phyloP scores from a whole-genome alignment of 495 filamentous ascomycete species.

The Sordaria brevicollis region DNA sequence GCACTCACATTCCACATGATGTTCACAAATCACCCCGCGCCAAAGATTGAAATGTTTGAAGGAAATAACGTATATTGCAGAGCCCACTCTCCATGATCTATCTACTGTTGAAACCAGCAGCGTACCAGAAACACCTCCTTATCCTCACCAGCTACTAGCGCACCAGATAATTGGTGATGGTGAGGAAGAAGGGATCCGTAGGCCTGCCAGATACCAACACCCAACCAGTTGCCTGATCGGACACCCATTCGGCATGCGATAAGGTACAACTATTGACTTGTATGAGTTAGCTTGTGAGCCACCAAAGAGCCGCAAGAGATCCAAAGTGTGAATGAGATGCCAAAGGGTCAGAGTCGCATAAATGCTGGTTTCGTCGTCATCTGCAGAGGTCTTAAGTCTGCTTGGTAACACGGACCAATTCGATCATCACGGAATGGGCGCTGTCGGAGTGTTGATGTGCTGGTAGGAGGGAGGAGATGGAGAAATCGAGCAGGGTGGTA shows the following conservation, averaged over 20 bases:
- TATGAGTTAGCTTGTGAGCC: neutral
- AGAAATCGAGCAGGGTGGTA: neutral
- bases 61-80: neutral
- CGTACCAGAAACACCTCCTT: neutral
- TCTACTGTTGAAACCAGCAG: neutral
- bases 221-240: neutral
- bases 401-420: conserved; percentile 99
- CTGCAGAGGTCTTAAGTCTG: conserved; percentile 85
- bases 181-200: neutral
- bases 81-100: neutral
- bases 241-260: neutral
- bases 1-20: neutral
- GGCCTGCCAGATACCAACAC: neutral
- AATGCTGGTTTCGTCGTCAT: conserved; percentile 71
- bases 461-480: neutral
- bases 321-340: neutral
- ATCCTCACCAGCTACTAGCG: neutral
- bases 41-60: neutral
- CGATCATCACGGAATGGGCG: conserved; percentile 63
- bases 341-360: conserved; percentile 69
- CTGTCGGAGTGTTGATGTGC: neutral
- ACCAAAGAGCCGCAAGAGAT: neutral
- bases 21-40: neutral
- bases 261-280: neutral
- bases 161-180: neutral